Conservation (phyloP, 2,329 filamentous ascomycete genomes). For the Macroventuria anomochaeta region DNA sequence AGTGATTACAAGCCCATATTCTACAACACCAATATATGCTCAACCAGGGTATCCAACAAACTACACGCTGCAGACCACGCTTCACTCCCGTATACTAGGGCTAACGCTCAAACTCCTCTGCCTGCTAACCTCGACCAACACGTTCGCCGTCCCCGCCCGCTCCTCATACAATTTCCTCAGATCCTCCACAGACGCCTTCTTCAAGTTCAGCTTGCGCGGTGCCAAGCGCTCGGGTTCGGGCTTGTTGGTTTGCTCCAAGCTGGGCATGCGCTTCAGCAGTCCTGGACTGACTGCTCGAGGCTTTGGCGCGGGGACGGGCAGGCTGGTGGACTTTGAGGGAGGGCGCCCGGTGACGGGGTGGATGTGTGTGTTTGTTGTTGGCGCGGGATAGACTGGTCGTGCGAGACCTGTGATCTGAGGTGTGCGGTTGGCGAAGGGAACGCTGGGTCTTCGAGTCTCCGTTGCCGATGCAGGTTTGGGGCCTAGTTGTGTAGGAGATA, state of each 20-base stretch:
- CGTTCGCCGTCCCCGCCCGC: slow-evolving; percentile 50
- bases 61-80: neutral
- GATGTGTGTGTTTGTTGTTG: slow-evolving; percentile 14
- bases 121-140: slow-evolving; percentile 30
- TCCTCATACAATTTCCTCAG: slow-evolving; percentile 57
- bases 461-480: slow-evolving; percentile 18
- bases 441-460: slow-evolving; percentile 41
- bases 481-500: slow-evolving; percentile 25
- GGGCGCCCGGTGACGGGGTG: slow-evolving; percentile 36
- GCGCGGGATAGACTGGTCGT: slow-evolving; percentile 42
- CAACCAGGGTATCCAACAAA: neutral
- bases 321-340: slow-evolving; percentile 37
- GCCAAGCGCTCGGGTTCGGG: slow-evolving; percentile 29
- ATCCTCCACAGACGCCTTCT: slow-evolving; percentile 57
- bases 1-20: neutral
- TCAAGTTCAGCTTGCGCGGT: slow-evolving; percentile 49
- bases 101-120: slow-evolving; percentile 12
- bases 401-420: slow-evolving; percentile 48
- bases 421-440: slow-evolving; percentile 37
- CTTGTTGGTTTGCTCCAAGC: slow-evolving; percentile 46
- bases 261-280: slow-evolving; percentile 55
- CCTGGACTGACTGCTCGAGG: slow-evolving; percentile 50
- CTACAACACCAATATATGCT: neutral
- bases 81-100: slow-evolving; percentile 12
- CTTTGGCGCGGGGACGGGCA: slow-evolving; percentile 38